Percentiles rank a stretch among this genome's conserved stretches.
phyloP scores from a whole-genome alignment of 495 filamentous ascomycete species.

The Aspergillus taichungensis region DNA sequence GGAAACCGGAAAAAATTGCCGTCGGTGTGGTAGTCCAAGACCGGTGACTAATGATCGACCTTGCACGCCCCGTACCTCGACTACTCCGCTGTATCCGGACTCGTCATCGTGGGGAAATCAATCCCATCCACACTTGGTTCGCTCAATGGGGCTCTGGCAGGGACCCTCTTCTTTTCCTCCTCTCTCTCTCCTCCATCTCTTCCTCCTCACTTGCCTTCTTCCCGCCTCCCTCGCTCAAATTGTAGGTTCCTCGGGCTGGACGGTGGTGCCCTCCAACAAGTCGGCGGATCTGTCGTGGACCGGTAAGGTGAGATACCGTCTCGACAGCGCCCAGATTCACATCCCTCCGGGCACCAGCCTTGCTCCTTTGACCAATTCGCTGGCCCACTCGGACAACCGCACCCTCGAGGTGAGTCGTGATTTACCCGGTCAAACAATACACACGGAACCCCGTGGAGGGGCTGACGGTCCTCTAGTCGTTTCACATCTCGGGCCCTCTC shows the following conservation, averaged over 20 bases:
- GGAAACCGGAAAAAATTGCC: no score
- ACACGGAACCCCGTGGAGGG: not conserved
- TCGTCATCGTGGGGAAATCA: constrained; percentile 22
- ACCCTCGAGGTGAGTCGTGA: constrained; percentile 18
- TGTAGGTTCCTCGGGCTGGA: constrained; percentile 10
- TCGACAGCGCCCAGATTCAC: constrained; percentile 16
- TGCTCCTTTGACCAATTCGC: constrained; percentile 24
- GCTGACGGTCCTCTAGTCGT: constrained; percentile 10
- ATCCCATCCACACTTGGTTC: constrained; percentile 7
- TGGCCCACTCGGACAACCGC: constrained; percentile 11
- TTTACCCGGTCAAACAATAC: not conserved
- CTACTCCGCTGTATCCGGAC: constrained; percentile 23
- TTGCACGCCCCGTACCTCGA: constrained; percentile 15
- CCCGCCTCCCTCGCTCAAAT: constrained; percentile 14
- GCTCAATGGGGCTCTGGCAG: constrained; percentile 12
- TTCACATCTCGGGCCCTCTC: constrained; percentile 17
- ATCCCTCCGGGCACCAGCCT: constrained; percentile 14
- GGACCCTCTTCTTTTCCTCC: constrained; percentile 7
- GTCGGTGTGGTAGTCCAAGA: not conserved
- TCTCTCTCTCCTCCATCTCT: constrained; percentile 7
- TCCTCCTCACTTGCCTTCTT: constrained; percentile 4
- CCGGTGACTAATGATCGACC: constrained; percentile 24
- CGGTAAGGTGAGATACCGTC: constrained; percentile 12
- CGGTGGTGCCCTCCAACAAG: constrained; percentile 27
- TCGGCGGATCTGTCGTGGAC: constrained; percentile 21